Base-by-base conservation (phyloP, 257 asterid species). In the Jasminum sambac region DNA sequence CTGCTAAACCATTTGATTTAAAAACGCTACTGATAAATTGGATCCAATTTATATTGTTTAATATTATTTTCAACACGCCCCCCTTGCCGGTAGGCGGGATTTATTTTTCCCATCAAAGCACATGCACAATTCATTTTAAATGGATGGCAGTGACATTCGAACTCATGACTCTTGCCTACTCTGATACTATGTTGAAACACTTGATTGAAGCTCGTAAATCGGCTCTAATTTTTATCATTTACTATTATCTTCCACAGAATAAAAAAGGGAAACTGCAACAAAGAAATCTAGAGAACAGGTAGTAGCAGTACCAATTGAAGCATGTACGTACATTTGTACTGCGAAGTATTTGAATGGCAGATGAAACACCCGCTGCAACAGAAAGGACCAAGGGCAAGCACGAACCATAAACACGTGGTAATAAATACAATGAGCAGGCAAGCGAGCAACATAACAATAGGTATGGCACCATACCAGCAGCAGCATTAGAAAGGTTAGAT, bases 311-410 rank as follows among this genome's bases (percentile, higher is more conserved):
- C 63, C 66, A 77, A 77, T 74, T 25, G 39, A 70, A 70, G 68
- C 37, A 62, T 60, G 55, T 62, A 84, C 96, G 14, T 90, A 94
- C 98, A 78, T 78, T 89, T 79, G 92, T 81, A 72, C 77, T 74
- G 77, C 95, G 97, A 61, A 83, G 86, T 79, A 81, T 80, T 61
- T 87, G 97, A 87, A 86, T 83, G 0, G 94, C 79, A 76, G 98
- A 85, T 70, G 97, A 75, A 76, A 79, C 85, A 30, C 95, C 90
- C 13, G 90, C 94, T 86, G 90, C 85, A 87, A 89, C 70, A 86
- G 79, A 78, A 83, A 83, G 76, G 77, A 81, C 79, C 87, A 84
- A 83, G 8, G 66, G 84, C 87, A 88, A 82, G 75, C 80, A 83
- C 76, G 70, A 81, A 78, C 81, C 62, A 71, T 81, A 68, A 81